Evolutionary conservation across 768 basidiomycete genomes (phyloP), one percentile per base, ranked within the genome.

Genomic region (Trametes elegans): DNA sequence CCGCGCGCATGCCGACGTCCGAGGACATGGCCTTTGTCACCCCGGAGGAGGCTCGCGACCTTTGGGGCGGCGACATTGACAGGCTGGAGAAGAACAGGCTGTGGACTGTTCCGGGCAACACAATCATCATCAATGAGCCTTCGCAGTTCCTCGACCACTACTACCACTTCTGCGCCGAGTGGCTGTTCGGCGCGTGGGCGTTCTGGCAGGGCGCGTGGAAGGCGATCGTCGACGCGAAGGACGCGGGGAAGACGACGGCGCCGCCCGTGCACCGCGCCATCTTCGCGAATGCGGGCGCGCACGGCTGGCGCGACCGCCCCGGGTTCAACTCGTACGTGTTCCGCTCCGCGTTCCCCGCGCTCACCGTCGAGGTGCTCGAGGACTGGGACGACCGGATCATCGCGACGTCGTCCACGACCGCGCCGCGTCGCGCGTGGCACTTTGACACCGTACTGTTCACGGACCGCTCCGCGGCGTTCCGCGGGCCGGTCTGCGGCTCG

Each of bases 101-200:
- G 7, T 84, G 79, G 74, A 75, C 80, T 13, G 79, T 93, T 32
- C 79, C 82, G 38, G 89, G 90, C 2, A 86, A 85, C 65, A 89
- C 90, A 16, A 87, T 89, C 51, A 64, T 75, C 32, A 76, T 85
- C 63, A 88, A 88, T 65, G 89, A 90, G 57, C 87, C 89, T 0
- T 53, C 68, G 1, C 88, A 90, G 64, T 88, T 93, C 76, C 77
- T 93, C n/a, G 73, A 76, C 41, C 92, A 93, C 67, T 93, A 92
- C 68, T 93, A 93, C 70, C 92, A 93, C 70, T 85, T 90, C 55
- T 87, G 87, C 28, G 92, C 87, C 0, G 92, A 94, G 66, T 81
- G 90, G 42, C 72, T 90, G 53, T 73, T 93, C 28, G 91, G 90
- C 28, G 71, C 80, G 3, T 90, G 88, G 79, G 80, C 88, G 1